A percentile compares a stretch with the other conserved stretches of the same genome.
phyloP scores from a whole-genome alignment of 306 rosid genomes.

The Sesbania bispinosa region DNA sequence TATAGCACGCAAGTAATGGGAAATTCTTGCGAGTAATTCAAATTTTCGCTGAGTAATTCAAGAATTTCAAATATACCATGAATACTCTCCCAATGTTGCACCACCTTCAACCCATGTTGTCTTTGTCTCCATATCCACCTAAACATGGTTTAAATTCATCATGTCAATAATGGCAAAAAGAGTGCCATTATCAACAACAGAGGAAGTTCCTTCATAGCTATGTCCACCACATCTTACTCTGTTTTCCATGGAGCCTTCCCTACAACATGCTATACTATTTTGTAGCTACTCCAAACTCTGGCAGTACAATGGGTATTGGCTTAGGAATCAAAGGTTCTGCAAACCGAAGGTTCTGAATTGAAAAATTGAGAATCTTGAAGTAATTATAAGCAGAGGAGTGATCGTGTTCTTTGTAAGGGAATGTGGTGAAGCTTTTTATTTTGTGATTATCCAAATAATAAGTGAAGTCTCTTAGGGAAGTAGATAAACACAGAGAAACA shows the following conservation, averaged over 20 bases:
- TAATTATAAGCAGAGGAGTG: constrained; percentile 29
- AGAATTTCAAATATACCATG: too few species aligned
- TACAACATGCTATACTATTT: constrained; percentile 43
- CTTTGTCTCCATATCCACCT: constrained; percentile 48
- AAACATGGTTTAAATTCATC: constrained; percentile 60
- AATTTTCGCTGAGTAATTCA: too few species aligned
- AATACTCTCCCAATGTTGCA: constrained; percentile 76
- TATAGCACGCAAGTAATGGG: too few species aligned
- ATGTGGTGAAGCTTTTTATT: constrained; percentile 53
- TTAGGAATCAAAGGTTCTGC: constrained; percentile 42
- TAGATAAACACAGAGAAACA: constrained; percentile 26
- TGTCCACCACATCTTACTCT: constrained; percentile 74
- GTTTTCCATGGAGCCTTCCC: constrained; percentile 34
- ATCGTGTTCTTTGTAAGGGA: constrained; percentile 27
- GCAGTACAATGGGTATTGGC: constrained; percentile 61
- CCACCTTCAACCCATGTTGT: constrained; percentile 86
- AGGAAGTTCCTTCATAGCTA: constrained; percentile 83
- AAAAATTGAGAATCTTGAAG: constrained; percentile 58
- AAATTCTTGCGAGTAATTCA: too few species aligned
- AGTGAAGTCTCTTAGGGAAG: constrained; percentile 24
- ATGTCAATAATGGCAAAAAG: constrained; percentile 64
- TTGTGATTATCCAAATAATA: constrained; percentile 48
- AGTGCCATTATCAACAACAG: constrained; percentile 38
- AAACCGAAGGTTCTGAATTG: constrained; percentile 69
- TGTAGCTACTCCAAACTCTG: constrained; percentile 50